Conservation (phyloP, 2,329 filamentous ascomycete genomes). For the Fusarium goolgardi region DNA sequence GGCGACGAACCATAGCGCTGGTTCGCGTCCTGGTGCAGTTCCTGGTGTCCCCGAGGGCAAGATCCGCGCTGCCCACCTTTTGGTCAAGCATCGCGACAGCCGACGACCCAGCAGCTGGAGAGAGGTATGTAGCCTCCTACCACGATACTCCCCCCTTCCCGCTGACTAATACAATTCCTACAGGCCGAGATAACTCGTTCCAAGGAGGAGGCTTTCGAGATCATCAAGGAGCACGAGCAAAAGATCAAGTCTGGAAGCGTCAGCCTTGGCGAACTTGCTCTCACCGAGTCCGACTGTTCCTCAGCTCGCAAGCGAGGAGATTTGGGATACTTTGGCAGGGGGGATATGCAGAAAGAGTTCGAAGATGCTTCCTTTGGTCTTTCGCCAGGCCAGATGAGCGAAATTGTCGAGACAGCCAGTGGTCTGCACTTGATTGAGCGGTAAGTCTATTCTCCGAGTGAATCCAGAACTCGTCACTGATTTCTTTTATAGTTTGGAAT, state of each 20-base stretch:
- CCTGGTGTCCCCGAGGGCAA: constrained; percentile 73
- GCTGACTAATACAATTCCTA: constrained; percentile 7
- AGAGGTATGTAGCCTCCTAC: constrained; percentile 62
- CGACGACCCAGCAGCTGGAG: constrained; percentile 93
- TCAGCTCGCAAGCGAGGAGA: constrained; percentile 95
- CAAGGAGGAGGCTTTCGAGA: constrained; percentile 85
- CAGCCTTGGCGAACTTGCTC: constrained; percentile 83
- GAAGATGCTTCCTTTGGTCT: constrained; percentile 96
- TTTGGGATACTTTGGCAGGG: constrained; percentile 91
- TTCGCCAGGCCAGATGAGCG: constrained; percentile 86
- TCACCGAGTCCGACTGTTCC: constrained; percentile 93
- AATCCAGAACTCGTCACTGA: neutral
- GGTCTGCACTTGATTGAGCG: constrained; percentile 96
- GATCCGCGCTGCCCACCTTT: constrained; percentile 91
- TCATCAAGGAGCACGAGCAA: constrained; percentile 79
- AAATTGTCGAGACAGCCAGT: constrained; percentile 89
- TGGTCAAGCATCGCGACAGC: constrained; percentile 93
- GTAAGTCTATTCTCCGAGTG: constrained; percentile 60
- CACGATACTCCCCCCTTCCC: accelerated
- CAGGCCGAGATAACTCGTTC: constrained; percentile 83
- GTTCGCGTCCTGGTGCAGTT: constrained; percentile 56
- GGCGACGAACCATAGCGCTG: constrained; percentile 82
- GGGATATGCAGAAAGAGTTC: constrained; percentile 99
- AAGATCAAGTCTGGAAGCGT: constrained; percentile 78
- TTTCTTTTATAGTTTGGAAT: constrained; percentile 27